Evolutionary conservation across 306 rosid genomes (phyloP), one percentile per base, ranked within the genome.

Genomic region (Carpinus viminea): DNA sequence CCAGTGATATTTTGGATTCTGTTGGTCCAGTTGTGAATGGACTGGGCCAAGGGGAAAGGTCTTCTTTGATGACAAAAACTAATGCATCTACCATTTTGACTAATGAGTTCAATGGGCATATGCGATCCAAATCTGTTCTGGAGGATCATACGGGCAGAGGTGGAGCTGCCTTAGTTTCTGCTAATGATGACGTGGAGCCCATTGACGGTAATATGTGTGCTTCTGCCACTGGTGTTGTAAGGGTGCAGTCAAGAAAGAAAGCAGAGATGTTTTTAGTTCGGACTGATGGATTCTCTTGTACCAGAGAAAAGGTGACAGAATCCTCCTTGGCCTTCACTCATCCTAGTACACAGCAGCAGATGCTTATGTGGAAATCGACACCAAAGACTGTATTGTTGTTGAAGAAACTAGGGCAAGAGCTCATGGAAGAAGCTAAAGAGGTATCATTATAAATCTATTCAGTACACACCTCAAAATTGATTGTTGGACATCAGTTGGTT

Each of bases 351-450:
- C 99, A 95, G 81, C 99, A 95, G 48, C 99, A 95, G 85, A 95
- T 95, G 99, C 97, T 95, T 75, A 89, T 95, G 97, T 95, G 99
- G 99, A 95, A 95, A 91, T 83, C 99, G 54, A 81, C 84, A 2
- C 99, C 99, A 73, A 95, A 88, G 89, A 95, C 97, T 72, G 99
- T 93, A 65, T 86, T 95, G 69, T 82, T 95, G 84, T 82, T 95
- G 83, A 95, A 95, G 90, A 95, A 93, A 90, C 90, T 90, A 34
- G 99, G 99, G 78, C 77, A 83, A 75, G 94, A 84, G 38, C 95
- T 95, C 82, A 91, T 95, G 96, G 97, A 95, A 86, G 96, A 95
- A 91, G 99, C 99, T 85, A 91, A 88, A 90, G 93, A 91, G 98
- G 99, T 95, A 79, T 68, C 54, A 43, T 51, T 24, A 43, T 8